These are phyloP conservation scores for Dunaliella sp. DNA, from an alignment of 139 green algal species.

Conservation along the genomic window DNA sequence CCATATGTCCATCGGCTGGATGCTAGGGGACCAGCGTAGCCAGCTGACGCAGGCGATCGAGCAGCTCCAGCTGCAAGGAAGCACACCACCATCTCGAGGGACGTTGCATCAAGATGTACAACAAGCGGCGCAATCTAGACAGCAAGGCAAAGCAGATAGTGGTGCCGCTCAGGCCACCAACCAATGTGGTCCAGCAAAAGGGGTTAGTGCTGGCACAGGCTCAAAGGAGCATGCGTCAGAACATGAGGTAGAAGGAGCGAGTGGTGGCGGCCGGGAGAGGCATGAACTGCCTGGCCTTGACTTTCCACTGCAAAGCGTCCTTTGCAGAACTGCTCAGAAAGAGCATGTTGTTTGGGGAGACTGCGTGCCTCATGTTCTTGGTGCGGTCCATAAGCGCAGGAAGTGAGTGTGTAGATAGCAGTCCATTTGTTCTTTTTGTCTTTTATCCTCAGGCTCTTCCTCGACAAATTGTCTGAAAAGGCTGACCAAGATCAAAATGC, in stretches of 20 bases:
- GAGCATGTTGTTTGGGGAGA: neutral
- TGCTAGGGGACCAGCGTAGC: neutral
- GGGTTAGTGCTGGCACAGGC: neutral
- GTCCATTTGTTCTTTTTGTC: too few species aligned
- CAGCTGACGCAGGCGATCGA: neutral
- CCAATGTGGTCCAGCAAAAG: too few species aligned
- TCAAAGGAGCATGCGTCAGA: neutral
- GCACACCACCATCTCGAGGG: neutral
- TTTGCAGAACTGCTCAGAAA: neutral
- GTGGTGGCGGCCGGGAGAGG: neutral
- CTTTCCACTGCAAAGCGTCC: neutral
- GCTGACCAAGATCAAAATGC: too few species aligned
- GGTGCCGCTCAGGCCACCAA: too few species aligned
- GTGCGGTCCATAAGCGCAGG: neutral
- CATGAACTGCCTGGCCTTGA: neutral
- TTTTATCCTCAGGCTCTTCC: too few species aligned
- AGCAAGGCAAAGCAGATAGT: too few species aligned
- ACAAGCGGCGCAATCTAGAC: neutral
- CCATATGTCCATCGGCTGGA: neutral
- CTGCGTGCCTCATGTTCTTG: neutral
- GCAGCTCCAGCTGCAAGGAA: neutral
- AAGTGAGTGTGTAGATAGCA: too few species aligned
- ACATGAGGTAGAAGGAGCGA: neutral
- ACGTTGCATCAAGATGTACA: neutral
- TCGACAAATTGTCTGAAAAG: too few species aligned